A percentile compares a stretch with the other conserved stretches of the same genome.
phyloP scores from a whole-genome alignment of 2,329 filamentous ascomycete genomes.

The Fusarium dimerum region DNA sequence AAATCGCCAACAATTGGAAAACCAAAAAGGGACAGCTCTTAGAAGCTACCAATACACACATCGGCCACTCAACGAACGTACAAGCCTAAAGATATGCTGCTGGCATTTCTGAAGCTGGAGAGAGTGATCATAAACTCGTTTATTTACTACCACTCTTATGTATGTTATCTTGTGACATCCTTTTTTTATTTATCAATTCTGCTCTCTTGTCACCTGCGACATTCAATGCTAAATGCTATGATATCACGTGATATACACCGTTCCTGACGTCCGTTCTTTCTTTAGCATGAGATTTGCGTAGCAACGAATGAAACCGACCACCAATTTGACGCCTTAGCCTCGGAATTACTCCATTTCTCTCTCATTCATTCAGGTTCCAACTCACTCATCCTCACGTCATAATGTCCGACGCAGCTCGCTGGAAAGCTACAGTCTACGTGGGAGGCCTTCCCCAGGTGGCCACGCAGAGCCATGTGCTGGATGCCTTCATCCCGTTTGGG shows the following conservation, averaged over 20 bases:
- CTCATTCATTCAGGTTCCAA: neutral
- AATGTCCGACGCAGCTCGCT: constrained; percentile 81
- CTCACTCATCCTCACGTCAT: constrained; percentile 7
- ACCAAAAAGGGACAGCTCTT: neutral
- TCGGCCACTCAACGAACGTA: no score
- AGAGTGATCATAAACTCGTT: no score
- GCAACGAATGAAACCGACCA: neutral
- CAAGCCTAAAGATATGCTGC: no score
- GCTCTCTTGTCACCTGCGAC: no score
- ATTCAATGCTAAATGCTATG: neutral
- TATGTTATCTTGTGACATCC: no score
- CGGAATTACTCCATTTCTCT: neutral
- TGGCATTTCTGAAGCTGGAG: no score
- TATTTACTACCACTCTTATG: no score
- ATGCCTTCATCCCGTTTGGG: constrained; percentile 95
- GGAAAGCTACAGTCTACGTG: constrained; percentile 91
- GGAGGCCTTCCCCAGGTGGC: constrained; percentile 83
- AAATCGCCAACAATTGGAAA: neutral
- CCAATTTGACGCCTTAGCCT: constrained; percentile 5
- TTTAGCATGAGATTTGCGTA: neutral
- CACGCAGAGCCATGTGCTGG: constrained; percentile 73
- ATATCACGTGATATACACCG: neutral
- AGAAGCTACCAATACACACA: no score
- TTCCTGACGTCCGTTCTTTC: neutral
- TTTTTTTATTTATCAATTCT: no score